Evolutionary conservation across 345 rosid species (phyloP).

Genomic region (Eucalyptus victrix): DNA sequence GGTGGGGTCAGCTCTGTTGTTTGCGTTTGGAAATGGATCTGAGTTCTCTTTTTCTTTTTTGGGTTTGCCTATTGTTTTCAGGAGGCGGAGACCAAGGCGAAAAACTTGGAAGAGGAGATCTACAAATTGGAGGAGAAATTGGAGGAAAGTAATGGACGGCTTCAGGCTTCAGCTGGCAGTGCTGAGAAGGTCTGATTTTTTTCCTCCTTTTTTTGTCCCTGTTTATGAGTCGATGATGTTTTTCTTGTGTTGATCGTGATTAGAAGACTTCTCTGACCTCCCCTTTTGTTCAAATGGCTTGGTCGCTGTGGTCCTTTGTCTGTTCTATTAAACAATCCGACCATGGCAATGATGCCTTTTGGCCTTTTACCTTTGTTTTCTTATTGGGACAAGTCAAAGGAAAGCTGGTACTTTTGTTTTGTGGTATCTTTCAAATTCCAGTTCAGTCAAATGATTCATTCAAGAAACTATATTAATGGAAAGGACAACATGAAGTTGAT

Average conservation of each 20-base stretch:
- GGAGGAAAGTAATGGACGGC: slow-evolving; percentile 56
- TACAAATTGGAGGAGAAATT: slow-evolving; percentile 30
- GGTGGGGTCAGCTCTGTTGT: background rate
- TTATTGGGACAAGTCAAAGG: slow-evolving; percentile 13
- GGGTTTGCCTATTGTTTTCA: slow-evolving; percentile 4
- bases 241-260: background rate
- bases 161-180: slow-evolving; percentile 53
- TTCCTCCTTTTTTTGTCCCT: background rate
- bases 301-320: background rate
- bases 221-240: background rate
- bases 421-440: background rate
- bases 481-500: background rate
- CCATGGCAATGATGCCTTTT: slow-evolving; percentile 3
- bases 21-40: background rate
- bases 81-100: slow-evolving; percentile 78
- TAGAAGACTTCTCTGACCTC: background rate
- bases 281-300: background rate
- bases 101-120: slow-evolving; percentile 60
- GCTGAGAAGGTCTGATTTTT: slow-evolving; percentile 55
- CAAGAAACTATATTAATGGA: background rate
- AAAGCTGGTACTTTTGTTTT: background rate
- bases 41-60: background rate
- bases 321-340: background rate
- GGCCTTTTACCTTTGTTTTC: slow-evolving; percentile 13
- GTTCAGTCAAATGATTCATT: background rate